Evolutionary conservation across 2,329 filamentous ascomycete species (phyloP), one percentile per base, ranked within the genome.

Genomic region (Amesomyces nigricolor): DNA sequence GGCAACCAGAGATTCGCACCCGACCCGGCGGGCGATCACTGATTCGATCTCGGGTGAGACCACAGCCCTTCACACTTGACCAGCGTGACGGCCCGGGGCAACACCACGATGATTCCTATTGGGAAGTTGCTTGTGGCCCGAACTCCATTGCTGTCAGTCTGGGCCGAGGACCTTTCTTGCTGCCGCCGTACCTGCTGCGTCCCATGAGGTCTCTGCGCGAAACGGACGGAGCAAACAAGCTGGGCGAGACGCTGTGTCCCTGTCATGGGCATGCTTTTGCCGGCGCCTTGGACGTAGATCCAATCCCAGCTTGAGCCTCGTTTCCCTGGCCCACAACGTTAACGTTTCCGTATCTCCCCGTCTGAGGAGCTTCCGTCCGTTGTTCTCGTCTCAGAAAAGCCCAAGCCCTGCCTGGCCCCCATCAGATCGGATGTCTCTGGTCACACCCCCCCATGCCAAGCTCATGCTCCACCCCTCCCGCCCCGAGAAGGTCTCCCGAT

Each of bases 11-110:
- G 40, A 37, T 40, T 46, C 49, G 50, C 35, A 22, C 46, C 57
- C 50, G 59, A 58, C 54, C 61, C 58, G 56, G 54, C 52, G 57
- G 58, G 32, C 59, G 60, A 63, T 63, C 63, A 58, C 52, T 64
- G 61, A 64, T 64, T 66, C 60, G 61, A 66, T 66, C 61, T 64
- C 61, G 58, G 60, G 65, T 64, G 59, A 59, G 54, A 55, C 60
- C 54, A 56, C 54, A 47, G 53, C 30, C 37, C 54, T 40, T 38
- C 43, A 22, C 32, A 22, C 29, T 56, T 48, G 35, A 46, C 48
- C 39, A 52, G 30, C 45, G 50, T 51, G 39, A 53, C 45, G 32
- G 30, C 16, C 54, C 57, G 49, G 44, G 49, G 55, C 48, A 48
- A 53, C 42, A 53, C 17, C 39, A 37, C 17, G 11, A 13, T 19